A percentile compares a stretch with the other conserved stretches of the same genome.
These are phyloP conservation scores for Aspergillus avenaceus DNA, from an alignment of 495 filamentous ascomycete species.

Conservation along the genomic window DNA sequence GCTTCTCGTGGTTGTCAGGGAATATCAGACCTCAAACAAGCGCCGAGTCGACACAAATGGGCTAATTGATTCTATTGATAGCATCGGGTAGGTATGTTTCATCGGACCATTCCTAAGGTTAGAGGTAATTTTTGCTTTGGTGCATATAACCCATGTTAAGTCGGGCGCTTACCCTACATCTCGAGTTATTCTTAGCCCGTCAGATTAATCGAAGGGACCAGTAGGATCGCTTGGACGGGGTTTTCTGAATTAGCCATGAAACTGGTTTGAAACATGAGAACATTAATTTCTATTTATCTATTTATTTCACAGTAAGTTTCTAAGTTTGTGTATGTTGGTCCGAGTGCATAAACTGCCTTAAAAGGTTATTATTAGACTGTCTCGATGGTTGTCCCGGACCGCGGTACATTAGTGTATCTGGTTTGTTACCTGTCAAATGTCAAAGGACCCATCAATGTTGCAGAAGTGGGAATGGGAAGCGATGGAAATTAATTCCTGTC, in stretches of 20 bases:
- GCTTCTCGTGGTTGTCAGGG: background rate
- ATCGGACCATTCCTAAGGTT: background rate
- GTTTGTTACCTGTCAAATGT: background rate
- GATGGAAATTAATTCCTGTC: background rate
- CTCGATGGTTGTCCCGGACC: background rate
- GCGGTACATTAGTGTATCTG: background rate
- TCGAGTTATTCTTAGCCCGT: background rate
- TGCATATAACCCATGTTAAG: background rate
- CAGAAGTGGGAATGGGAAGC: background rate
- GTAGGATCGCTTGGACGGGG: background rate
- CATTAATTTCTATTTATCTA: background rate
- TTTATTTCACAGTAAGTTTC: background rate
- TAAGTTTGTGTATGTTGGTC: background rate
- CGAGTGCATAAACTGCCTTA: background rate
- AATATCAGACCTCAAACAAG: slow-evolving; percentile 1
- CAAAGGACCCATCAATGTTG: background rate
- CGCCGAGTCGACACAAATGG: background rate
- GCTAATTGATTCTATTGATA: slow-evolving; percentile 1
- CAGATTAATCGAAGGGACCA: no score
- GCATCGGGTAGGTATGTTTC: background rate
- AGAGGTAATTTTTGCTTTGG: background rate
- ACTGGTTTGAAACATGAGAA: slow-evolving; percentile 2
- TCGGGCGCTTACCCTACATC: background rate
- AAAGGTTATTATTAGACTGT: background rate
- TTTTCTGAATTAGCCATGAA: background rate